Base-by-base conservation (phyloP, 768 basidiomycete genomes). In the Pleurotus citrinopileatus region DNA sequence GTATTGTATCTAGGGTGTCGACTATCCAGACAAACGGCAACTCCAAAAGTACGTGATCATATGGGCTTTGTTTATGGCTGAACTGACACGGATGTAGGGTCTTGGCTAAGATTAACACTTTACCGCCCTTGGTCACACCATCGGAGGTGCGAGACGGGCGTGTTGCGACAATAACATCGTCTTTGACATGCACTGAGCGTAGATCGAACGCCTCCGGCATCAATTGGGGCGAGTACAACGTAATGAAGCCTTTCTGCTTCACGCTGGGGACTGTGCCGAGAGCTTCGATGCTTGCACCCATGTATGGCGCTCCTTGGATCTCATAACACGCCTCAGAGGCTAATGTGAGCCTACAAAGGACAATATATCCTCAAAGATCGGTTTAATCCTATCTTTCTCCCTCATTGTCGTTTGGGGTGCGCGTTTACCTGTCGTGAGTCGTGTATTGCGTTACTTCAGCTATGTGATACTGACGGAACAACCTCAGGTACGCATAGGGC, bases 231-330 rank as follows among this genome's bases (percentile, higher is more conserved):
- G 83, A 29, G 94, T 95, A 2, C 89, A 97, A 60, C 78, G 78
- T 17, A 91, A 92, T 57, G 84, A 95, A 62, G 94, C 93, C 0
- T 98, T 99, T 70, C 77, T 99, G 32, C 79, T 99, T 2, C 97
- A 99, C 57, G 97, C 97, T 0, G 97, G 97, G 2, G 97, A 99
- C 64, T 99, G 97, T 62, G 94, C 93, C n/a, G 92, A 95, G 68
- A 89, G 91, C 66, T 95, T 96, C 63, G 88, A 91, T 61, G 92
- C 91, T 0, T 94, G 92, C 66, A 93, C 90, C 0, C 83, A 91
- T 57, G 91, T 91, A 65, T 61, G 80, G 32, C n/a, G 10, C n/a
- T 74, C 34, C 37, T 4, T 37, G 53, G 29, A 52, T 29, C 25
- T 28, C 62, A 42, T 19, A 19, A 40, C 19, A 46, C 45, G 60